Evolutionary conservation across 2,329 filamentous ascomycete genomes (phyloP).

Genomic region (Rutstroemia sp.): DNA sequence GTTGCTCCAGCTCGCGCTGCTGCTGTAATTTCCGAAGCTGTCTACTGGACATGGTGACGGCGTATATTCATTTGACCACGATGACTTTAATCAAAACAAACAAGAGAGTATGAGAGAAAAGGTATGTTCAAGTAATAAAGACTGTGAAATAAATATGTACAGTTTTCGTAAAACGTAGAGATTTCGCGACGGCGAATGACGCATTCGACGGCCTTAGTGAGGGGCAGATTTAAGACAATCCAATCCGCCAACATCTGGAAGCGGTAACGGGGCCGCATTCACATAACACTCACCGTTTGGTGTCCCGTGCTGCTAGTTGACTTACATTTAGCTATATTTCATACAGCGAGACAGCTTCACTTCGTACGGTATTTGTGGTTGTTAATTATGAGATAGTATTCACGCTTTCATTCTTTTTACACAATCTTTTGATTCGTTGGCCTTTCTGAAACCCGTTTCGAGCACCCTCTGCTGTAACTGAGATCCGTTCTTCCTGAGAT

Average conservation of each 20-base stretch:
- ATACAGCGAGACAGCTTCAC: neutral
- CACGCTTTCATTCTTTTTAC: neutral
- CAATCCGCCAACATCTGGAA: neutral
- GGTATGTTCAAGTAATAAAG: too few species aligned
- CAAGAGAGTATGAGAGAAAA: too few species aligned
- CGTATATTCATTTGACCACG: neutral
- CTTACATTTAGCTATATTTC: neutral
- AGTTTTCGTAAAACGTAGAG: too few species aligned
- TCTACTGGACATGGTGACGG: constrained; percentile 28
- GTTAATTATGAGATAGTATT: neutral
- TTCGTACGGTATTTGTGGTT: neutral
- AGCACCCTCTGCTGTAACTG: too few species aligned
- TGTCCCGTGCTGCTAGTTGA: neutral
- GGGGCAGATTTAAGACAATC: neutral
- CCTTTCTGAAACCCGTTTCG: neutral
- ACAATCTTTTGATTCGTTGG: too few species aligned
- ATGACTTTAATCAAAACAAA: neutral
- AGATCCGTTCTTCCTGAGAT: too few species aligned
- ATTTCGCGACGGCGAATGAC: neutral
- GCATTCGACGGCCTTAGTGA: neutral
- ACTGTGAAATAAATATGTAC: too few species aligned
- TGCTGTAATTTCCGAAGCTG: constrained; percentile 31
- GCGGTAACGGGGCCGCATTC: neutral
- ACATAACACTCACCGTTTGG: neutral
- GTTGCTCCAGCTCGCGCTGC: constrained; percentile 27